Conservation (phyloP, 2,329 filamentous ascomycete genomes). For the Phyllosticta paracitricarpa region DNA sequence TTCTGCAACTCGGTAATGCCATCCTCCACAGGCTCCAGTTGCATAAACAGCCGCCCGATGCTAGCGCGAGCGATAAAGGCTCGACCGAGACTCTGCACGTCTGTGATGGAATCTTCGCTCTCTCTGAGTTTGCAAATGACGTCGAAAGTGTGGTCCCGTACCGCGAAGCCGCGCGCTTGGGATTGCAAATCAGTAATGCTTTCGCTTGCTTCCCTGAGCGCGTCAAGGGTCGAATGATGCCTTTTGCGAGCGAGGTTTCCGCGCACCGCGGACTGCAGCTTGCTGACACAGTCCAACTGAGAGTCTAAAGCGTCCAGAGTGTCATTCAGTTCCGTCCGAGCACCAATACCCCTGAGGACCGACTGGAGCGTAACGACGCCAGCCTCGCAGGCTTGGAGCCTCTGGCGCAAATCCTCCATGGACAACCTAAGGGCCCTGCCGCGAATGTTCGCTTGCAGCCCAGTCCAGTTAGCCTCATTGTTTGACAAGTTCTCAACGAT, state of each 20-base stretch:
- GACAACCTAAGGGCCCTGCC: slow-evolving; percentile 1
- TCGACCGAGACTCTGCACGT: slow-evolving; percentile 65
- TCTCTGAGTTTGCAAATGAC: slow-evolving; percentile 62
- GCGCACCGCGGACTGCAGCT: slow-evolving; percentile 44
- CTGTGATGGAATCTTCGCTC: slow-evolving; percentile 54
- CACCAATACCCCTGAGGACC: slow-evolving; percentile 16
- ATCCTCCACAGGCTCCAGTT: slow-evolving; percentile 78
- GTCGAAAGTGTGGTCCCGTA: slow-evolving; percentile 49
- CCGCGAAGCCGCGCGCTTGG: slow-evolving; percentile 53
- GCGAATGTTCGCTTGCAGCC: slow-evolving; percentile 22
- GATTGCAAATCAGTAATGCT: slow-evolving; percentile 57
- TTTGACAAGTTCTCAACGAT: slow-evolving; percentile 32
- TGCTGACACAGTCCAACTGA: slow-evolving; percentile 34
- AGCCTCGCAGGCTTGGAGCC: neutral
- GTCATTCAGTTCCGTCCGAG: slow-evolving; percentile 12
- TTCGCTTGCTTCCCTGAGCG: slow-evolving; percentile 48
- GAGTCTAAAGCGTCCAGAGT: slow-evolving; percentile 24
- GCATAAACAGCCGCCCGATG: slow-evolving; percentile 62
- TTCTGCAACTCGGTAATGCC: slow-evolving; percentile 65
- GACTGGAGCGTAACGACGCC: neutral
- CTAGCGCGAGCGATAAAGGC: slow-evolving; percentile 69
- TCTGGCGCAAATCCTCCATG: slow-evolving; percentile 1
- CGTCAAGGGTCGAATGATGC: slow-evolving; percentile 35
- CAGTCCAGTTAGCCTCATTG: slow-evolving; percentile 30
- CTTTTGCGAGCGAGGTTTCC: slow-evolving; percentile 36